Conservation (phyloP, 2,329 filamentous ascomycete genomes). For the Metarhizium anisopliae region DNA sequence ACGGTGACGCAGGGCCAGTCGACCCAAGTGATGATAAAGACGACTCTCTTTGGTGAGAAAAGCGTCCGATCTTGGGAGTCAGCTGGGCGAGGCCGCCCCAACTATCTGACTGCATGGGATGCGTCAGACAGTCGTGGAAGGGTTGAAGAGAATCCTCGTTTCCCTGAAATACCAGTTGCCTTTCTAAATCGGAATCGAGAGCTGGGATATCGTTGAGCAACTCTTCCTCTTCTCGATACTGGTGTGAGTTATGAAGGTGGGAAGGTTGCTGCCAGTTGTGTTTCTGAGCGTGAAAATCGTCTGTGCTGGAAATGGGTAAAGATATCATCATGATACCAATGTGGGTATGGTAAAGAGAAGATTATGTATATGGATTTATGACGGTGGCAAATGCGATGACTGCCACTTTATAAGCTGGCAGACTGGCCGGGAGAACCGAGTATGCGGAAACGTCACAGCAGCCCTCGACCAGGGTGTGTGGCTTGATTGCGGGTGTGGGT, state of each 20-base stretch:
- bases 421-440: conserved; percentile 5
- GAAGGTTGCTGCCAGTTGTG: neutral
- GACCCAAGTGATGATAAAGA: conserved; percentile 53
- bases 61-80: conserved; percentile 28
- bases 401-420: conserved; percentile 6
- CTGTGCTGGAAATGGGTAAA: neutral
- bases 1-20: conserved; percentile 51
- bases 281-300: neutral
- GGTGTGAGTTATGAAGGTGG: neutral
- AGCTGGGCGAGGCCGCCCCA: conserved; percentile 30
- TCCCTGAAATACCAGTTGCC: neutral
- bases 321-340: neutral
- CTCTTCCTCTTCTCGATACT: neutral
- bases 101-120: conserved; percentile 33
- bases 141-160: neutral
- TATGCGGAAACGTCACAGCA: conserved; percentile 8
- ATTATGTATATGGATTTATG: neutral
- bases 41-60: conserved; percentile 49
- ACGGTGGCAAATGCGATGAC: conserved; percentile 5
- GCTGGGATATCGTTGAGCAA: neutral
- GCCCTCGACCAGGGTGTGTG: conserved; percentile 7
- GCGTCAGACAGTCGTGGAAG: conserved; percentile 4
- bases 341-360: neutral
- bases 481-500: neutral
- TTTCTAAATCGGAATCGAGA: neutral